Conservation (phyloP, 768 basidiomycete species). For the Hericium coralloides region DNA sequence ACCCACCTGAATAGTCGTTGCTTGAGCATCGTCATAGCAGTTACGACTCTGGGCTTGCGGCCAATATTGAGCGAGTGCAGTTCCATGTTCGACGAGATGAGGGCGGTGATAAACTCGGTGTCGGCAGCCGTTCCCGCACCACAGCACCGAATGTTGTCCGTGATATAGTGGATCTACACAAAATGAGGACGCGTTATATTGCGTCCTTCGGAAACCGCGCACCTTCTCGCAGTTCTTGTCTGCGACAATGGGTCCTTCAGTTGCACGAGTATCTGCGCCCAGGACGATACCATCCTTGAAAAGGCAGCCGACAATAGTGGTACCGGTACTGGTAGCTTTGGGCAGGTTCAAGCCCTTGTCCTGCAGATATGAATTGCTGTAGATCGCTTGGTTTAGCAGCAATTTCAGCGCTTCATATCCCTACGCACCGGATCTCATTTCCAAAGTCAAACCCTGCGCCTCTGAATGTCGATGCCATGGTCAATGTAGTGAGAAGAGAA, state of each 20-base stretch:
- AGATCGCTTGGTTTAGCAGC: not conserved
- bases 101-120: constrained; percentile 89
- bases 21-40: constrained; percentile 99
- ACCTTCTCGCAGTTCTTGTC: constrained; percentile 99
- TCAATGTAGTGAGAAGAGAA: not conserved
- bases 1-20: constrained; percentile 83
- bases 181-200: not conserved
- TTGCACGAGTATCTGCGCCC: constrained; percentile 95
- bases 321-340: constrained; percentile 88
- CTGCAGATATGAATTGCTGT: constrained; percentile 64
- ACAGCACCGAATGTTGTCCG: constrained; percentile 93
- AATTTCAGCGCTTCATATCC: no score
- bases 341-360: constrained; percentile 67
- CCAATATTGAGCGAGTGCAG: constrained; percentile 87
- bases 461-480: constrained; percentile 34
- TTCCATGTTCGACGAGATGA: constrained; percentile 95
- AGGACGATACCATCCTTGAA: constrained; percentile 90
- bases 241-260: constrained; percentile 87
- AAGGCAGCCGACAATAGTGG: constrained; percentile 95
- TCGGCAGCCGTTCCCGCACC: constrained; percentile 99
- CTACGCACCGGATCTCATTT: constrained; percentile 54
- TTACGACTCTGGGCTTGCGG: constrained; percentile 86
- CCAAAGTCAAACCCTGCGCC: constrained; percentile 69
- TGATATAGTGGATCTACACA: constrained; percentile 88
- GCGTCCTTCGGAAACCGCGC: constrained; percentile 8